Percentiles rank a stretch among this genome's conserved stretches.
These are phyloP conservation scores for Aspergillus spinulosporus DNA, from an alignment of 2,329 filamentous ascomycete genomes.

Conservation along the genomic window DNA sequence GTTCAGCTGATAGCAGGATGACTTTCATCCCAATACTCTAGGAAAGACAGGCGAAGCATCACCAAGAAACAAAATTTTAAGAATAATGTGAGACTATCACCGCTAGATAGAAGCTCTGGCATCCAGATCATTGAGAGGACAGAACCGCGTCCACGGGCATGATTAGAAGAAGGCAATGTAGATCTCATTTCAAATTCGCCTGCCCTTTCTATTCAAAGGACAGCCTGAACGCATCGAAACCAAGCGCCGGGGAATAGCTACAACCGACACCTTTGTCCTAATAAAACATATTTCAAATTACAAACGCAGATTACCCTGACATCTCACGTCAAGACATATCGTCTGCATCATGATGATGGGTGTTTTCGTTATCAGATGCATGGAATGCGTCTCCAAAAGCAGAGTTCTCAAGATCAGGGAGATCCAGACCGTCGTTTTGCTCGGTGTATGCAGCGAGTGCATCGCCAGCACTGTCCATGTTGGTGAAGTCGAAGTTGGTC, in stretches of 20 bases:
- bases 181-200: slow-evolving; percentile 1
- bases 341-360: slow-evolving; percentile 42
- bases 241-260: slow-evolving; percentile 16
- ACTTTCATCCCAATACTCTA: not conserved
- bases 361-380: slow-evolving; percentile 50
- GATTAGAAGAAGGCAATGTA: not conserved
- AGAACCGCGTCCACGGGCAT: not conserved
- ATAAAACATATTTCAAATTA: slow-evolving; percentile 6
- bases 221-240: not conserved
- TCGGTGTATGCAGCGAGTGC: slow-evolving; percentile 68
- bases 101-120: not conserved
- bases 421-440: slow-evolving; percentile 54
- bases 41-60: not conserved
- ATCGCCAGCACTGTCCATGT: slow-evolving; percentile 67
- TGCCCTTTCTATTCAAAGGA: not conserved
- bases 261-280: slow-evolving; percentile 21
- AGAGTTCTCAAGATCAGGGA: slow-evolving; percentile 71
- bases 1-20: slow-evolving; percentile 1
- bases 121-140: not conserved
- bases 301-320: slow-evolving; percentile 9
- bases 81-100: not conserved
- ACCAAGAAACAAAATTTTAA: not conserved
- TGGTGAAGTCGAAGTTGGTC: slow-evolving; percentile 49
- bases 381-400: slow-evolving; percentile 85
- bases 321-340: slow-evolving; percentile 38